Conservation (phyloP, 2,329 filamentous ascomycete species). For the Penicillium aurantiogriseum region DNA sequence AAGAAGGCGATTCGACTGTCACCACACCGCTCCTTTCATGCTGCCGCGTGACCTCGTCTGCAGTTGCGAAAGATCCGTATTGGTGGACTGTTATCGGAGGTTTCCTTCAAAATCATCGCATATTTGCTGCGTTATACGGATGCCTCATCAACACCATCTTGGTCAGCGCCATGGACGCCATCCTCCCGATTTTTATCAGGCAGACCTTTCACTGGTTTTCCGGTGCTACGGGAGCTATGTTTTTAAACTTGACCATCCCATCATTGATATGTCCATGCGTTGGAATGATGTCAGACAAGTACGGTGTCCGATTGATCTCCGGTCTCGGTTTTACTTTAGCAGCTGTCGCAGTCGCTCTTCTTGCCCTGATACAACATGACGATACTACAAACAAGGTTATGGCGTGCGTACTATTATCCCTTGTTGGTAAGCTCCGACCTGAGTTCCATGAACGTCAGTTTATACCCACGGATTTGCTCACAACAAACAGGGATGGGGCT, state of each 20-base stretch:
- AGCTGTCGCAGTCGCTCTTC: background rate
- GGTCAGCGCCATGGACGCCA: conserved; percentile 1
- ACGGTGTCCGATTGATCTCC: conserved; percentile 1
- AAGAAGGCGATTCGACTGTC: background rate
- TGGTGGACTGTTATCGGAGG: conserved; percentile 7
- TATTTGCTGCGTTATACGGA: conserved; percentile 4
- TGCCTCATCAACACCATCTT: conserved; percentile 6
- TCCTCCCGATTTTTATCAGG: conserved; percentile 2
- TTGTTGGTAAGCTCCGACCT: conserved; percentile 1
- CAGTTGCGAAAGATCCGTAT: background rate
- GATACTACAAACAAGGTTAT: background rate
- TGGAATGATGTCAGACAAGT: conserved; percentile 8
- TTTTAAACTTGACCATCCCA: conserved; percentile 5
- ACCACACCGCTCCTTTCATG: conserved; percentile 1
- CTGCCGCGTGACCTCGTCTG: background rate
- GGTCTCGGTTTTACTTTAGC: background rate
- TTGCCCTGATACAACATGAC: background rate
- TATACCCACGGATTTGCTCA: background rate
- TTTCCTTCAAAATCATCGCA: background rate
- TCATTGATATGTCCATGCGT: conserved; percentile 5
- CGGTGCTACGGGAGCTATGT: conserved; percentile 5
- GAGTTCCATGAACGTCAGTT: too few relatives aligned
- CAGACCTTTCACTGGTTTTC: conserved; percentile 7
- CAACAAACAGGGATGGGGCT: background rate
- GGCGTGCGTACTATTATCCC: background rate